These are phyloP conservation scores for Sphagnum tenellum DNA, from an alignment of 225 moss, liverwort and hornwort species.

Conservation along the genomic window DNA sequence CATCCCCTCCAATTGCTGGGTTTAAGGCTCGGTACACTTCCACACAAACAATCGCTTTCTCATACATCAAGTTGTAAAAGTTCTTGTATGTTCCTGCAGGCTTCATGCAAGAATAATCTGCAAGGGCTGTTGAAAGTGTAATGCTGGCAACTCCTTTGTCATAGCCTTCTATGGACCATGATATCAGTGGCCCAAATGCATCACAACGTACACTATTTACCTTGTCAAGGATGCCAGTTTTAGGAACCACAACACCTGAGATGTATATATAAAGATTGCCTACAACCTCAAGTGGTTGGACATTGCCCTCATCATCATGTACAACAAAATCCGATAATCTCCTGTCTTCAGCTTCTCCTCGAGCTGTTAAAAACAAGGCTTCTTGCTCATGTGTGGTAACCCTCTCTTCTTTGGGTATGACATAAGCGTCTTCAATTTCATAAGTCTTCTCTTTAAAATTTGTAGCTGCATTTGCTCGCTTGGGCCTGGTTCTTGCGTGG, in stretches of 20 bases:
- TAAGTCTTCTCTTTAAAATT: conserved; percentile 53
- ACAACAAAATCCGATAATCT: conserved; percentile 58
- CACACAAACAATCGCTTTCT: conserved; percentile 67
- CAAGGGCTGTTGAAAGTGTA: conserved; percentile 47
- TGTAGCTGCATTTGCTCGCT: conserved; percentile 65
- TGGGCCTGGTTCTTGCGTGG: conserved; percentile 31
- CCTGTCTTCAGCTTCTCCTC: conserved; percentile 52
- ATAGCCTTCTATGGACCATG: conserved; percentile 89
- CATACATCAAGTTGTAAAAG: conserved; percentile 40
- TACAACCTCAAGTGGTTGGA: conserved; percentile 33
- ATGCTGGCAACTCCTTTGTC: conserved; percentile 57
- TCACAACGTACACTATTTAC: conserved; percentile 46
- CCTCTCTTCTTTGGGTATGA: conserved; percentile 43
- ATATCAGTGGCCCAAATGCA: conserved; percentile 49
- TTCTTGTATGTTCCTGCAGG: conserved; percentile 66
- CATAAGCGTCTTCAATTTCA: conserved; percentile 30
- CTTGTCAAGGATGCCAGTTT: conserved; percentile 33
- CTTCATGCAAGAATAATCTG: conserved; percentile 60
- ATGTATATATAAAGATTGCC: conserved; percentile 38
- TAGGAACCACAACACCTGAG: conserved; percentile 45
- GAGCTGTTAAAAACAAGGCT: conserved; percentile 59
- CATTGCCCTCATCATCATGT: conserved; percentile 54
- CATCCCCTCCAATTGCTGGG: conserved; percentile 58
- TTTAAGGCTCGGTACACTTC: conserved; percentile 64
- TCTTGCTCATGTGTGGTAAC: conserved; percentile 54